Conservation (phyloP, 1,284 basidiomycete genomes). For the Naganishia sp. region DNA sequence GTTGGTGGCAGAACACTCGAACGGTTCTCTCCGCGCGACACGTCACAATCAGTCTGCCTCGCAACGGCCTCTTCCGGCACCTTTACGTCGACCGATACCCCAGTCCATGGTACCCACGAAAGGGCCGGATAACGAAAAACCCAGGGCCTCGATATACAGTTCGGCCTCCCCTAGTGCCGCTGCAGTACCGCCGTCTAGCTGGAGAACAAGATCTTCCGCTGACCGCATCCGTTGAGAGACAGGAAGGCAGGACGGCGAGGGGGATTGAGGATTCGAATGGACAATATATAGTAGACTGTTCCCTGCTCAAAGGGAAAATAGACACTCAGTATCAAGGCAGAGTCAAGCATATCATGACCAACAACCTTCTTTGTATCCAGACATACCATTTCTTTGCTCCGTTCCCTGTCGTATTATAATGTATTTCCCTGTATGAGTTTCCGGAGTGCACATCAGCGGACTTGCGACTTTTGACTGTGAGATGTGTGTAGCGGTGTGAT, state of each 20-base stretch:
- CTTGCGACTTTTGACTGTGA: too few relatives aligned
- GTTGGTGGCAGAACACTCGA: constrained; percentile 7
- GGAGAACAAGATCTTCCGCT: constrained; percentile 24
- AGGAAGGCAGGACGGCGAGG: not conserved
- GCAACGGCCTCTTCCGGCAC: constrained; percentile 10
- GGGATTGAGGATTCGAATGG: not conserved
- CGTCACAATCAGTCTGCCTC: not conserved
- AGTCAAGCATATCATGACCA: too few relatives aligned
- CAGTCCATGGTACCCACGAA: constrained; percentile 24
- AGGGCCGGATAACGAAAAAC: constrained; percentile 19
- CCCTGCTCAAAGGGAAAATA: too few relatives aligned
- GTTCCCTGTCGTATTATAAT: too few relatives aligned
- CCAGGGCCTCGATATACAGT: not conserved
- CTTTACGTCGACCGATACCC: constrained; percentile 5
- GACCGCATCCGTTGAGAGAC: constrained; percentile 19
- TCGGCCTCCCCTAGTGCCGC: not conserved
- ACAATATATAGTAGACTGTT: too few relatives aligned
- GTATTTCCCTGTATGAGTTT: too few relatives aligned
- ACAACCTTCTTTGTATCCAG: not conserved
- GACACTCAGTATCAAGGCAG: too few relatives aligned
- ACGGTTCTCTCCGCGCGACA: not conserved
- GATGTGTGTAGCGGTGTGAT: not conserved
- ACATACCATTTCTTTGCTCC: not conserved
- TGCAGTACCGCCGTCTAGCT: constrained; percentile 20
- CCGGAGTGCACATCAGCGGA: not conserved